phyloP scores from a whole-genome alignment of 2,329 filamentous ascomycete genomes.

The Aspergillus puulaauensis region DNA sequence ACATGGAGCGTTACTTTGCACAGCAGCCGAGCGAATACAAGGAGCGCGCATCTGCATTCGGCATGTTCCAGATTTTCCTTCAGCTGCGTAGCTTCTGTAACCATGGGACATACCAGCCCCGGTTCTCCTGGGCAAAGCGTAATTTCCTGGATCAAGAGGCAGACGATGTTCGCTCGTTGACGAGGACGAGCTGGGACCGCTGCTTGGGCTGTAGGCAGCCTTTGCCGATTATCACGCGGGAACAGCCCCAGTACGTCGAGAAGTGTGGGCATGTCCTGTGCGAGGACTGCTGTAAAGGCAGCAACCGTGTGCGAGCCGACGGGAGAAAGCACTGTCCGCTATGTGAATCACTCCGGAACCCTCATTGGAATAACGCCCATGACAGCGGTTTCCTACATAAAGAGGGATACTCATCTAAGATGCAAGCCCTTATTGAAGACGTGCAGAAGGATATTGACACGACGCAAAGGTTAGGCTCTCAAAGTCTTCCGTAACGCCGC shows the following conservation, averaged over 20 bases:
- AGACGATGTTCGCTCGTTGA: conserved; percentile 3
- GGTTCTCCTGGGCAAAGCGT: conserved; percentile 4
- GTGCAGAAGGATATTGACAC: conserved; percentile 25
- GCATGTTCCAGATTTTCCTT: conserved; percentile 43
- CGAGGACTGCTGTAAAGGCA: background rate
- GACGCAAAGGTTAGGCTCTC: conserved; percentile 27
- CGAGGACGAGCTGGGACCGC: background rate
- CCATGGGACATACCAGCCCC: conserved; percentile 5
- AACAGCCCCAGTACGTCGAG: background rate
- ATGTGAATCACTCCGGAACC: background rate
- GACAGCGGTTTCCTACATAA: background rate
- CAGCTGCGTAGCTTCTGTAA: conserved; percentile 10
- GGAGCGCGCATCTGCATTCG: conserved; percentile 27
- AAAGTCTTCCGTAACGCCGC: background rate
- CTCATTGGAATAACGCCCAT: background rate
- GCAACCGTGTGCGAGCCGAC: background rate
- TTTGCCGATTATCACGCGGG: background rate
- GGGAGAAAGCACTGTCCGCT: background rate
- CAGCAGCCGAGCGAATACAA: background rate
- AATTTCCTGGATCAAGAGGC: conserved; percentile 4
- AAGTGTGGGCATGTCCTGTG: conserved; percentile 10
- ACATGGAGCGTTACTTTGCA: background rate
- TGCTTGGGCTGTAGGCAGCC: conserved; percentile 4
- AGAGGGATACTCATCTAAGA: conserved; percentile 4
- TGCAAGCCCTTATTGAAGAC: conserved; percentile 28